These are phyloP conservation scores for Stellera chamaejasme DNA, from an alignment of 345 rosid species.

Conservation along the genomic window DNA sequence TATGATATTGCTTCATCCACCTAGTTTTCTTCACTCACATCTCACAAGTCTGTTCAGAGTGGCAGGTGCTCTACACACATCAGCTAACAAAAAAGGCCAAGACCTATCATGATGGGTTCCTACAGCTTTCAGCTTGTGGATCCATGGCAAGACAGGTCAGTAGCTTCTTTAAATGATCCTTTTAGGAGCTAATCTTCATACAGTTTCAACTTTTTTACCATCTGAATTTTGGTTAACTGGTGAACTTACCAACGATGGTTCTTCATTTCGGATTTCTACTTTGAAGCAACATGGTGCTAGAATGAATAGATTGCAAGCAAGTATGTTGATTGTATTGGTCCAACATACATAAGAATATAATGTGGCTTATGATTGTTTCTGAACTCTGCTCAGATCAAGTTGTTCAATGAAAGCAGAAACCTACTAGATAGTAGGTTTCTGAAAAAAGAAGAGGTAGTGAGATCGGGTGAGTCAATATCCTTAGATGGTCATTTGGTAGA, in stretches of 20 bases:
- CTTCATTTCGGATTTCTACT: not conserved
- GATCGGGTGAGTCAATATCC: conserved; percentile 31
- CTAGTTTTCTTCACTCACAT: not conserved
- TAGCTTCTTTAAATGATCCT: conserved; percentile 1
- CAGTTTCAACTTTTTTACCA: not conserved
- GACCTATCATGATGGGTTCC: conserved; percentile 56
- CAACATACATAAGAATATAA: too few species aligned
- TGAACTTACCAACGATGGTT: too few species aligned
- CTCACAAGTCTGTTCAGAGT: conserved; percentile 17
- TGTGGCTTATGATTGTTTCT: conserved; percentile 8
- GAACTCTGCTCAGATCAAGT: conserved; percentile 26
- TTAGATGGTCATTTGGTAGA: conserved; percentile 50
- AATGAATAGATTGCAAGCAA: not conserved
- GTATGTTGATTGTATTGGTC: not conserved
- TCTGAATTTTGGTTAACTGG: too few species aligned
- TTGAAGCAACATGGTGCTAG: not conserved
- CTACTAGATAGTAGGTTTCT: conserved; percentile 37
- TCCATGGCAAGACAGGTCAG: conserved; percentile 41
- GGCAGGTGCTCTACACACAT: conserved; percentile 45
- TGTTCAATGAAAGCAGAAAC: conserved; percentile 40
- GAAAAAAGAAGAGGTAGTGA: conserved; percentile 40
- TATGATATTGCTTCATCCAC: not conserved
- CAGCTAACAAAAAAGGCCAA: conserved; percentile 56
- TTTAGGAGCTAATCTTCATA: conserved; percentile 1
- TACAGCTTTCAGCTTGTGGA: conserved; percentile 28